Evolutionary conservation across 352 stramenopile species (phyloP), one percentile per base, ranked within the genome.

Genomic region (Pythium scleroteichum): DNA sequence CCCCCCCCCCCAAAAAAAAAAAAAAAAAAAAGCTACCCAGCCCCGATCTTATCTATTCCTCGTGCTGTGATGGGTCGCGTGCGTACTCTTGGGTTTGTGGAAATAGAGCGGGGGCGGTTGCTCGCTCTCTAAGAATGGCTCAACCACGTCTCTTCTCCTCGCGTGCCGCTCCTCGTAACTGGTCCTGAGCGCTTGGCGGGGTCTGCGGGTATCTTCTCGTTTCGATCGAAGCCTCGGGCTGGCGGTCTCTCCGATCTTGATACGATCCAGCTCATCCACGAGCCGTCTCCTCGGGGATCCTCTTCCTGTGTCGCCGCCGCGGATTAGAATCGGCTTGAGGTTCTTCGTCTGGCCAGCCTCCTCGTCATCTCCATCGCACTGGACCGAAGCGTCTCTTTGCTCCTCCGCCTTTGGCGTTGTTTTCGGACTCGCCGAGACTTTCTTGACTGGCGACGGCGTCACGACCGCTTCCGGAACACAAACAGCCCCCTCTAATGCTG

Each of bases 31-130:
- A 45, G n/a, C n/a, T 16, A 44, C 45, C 7, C 44, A 17, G 26
- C 17, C 13, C 23, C 22, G 20, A 50, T 35, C 20, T 23, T 33
- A 50, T 50, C 22, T 9, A 50, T 2, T 7, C 19, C 19, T 32
- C n/a, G n/a, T 49, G 10, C 16, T 44, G 27, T 35, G 24, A 3
- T 41, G n/a, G 16, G 19, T 17, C 32, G 33, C 16, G 16, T 40
- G 24, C 1, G 29, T 24, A n/a, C 26, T 26, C 20, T 51, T 63
- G 22, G 58, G 58, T 38, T 53, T 52, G 58, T 59, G 48, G 41
- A 65, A 65, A 22, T 46, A 65, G 32, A 65, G 50, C n/a, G 58
- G 58, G 4, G 58, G 58, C 8, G 58, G 58, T 29, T 59, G 40
- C 32, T 65, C 49, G 2, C 20, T 29, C 27, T 58, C 47, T n/a